Base-by-base conservation (phyloP, 2,329 filamentous ascomycete genomes). In the Chalaropsis ovoidea region DNA sequence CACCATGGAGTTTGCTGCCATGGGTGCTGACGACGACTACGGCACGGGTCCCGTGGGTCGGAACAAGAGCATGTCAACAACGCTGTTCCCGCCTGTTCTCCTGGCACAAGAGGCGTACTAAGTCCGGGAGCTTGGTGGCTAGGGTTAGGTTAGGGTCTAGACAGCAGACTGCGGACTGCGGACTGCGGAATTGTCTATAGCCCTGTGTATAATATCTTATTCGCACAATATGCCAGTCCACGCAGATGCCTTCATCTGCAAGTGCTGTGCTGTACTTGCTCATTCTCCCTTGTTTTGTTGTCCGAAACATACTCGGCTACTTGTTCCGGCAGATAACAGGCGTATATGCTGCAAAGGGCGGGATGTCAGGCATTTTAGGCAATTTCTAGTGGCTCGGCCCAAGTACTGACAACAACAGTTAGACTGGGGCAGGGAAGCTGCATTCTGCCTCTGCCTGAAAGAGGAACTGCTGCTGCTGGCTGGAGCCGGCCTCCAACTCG, bases 1-100 rank as follows among this genome's bases (percentile, higher is more conserved):
- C 66, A 81, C 78, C 0, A 82, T 90, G 67, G 77, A 81, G 19
- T 81, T 84, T 72, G 87, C 90, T 4, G 73, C 70, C 31, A 76
- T 86, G 35, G 85, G 85, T 1, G 79, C 76, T 8, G 94, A 97
- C 75, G 71, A 78, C 43, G 77, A 80, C 0, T 97, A 95, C 74
- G 93, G 91, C 8, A 61, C 58, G 15, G 62, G 56, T 13, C 54
- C 45, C n/a, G 52, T 61, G 22, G 54, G n/a, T 13, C 58, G 45
- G 19, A 39, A 17, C 8, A 56, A 64, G 62, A 67, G 61, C 31
- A 22, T 45, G 42, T 56, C 47, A 31, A 62, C 65, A 6, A 62
- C 65, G 4, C 22, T 66, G 49, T 66, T 66, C 41, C 61, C 65
- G 6, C 65, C 65, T 7, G 65, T 66, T 8, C 13, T 66, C 39